Evolutionary conservation across 129 eudicot genomes (phyloP), one percentile per base, ranked within the genome.

Genomic region (Lonicera japonica): DNA sequence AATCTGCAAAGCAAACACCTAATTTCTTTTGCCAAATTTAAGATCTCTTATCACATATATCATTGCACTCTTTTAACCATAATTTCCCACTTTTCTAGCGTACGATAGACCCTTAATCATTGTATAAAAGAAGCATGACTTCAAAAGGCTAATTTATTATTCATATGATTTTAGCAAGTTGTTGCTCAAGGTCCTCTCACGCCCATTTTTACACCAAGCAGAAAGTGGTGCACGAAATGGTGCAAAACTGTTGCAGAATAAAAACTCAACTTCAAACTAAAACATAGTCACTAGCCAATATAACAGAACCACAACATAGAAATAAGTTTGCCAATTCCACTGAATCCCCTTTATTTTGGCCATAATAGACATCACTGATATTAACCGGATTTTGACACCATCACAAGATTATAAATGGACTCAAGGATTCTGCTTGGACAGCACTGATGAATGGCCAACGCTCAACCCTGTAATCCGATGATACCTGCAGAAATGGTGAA

Each of bases 401-500:
- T 20, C 8, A 46, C 17, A 29, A 22, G 9, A 17, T n/a, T 22
- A 50, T 25, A 64, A 11, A 50, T 11, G 19, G 43, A 34, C 29
- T 10, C 16, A n/a, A 64, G 29, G 21, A 50, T 45, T 63, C 39
- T 18, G 16, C 39, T 22, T 11, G 0, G 29, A 25, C 60, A 17
- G 17, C 58, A 51, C 41, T 39, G 8, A 60, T 14, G 1, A 7
- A 40, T 21, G 52, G 56, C 55, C 53, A 50, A 1, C 8, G 2
- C 53, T 88, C 77, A 88, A 76, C 86, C 96, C 73, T 84, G 94
- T 56, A 88, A 75, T 34, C 96, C 96, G 60, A 88, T 88, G 66
- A 88, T 76, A 76, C 95, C 95, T 87, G 86, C 75, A 45, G 22
- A 61, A 18, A 50, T 17, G 21, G 5, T 3, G 56, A 14, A 17